phyloP scores from a whole-genome alignment of 805 yeast genomes.

The Cyberlindnera meyerae region DNA sequence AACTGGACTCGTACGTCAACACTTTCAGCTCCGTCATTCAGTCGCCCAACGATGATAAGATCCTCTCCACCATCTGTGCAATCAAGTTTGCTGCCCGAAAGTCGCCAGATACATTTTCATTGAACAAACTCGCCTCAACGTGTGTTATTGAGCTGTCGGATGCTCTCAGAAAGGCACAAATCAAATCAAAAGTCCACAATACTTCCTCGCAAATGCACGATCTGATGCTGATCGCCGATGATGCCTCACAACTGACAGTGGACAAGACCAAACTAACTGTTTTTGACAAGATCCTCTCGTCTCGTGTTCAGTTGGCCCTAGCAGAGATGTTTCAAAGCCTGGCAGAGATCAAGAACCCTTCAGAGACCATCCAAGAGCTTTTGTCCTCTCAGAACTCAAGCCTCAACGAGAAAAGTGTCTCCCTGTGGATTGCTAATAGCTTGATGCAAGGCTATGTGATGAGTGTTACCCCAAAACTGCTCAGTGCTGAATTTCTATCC shows the following conservation, averaged over 20 bases:
- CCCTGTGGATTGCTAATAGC: slow-evolving; percentile 37
- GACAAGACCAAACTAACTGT: slow-evolving; percentile 12
- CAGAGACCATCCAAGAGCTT: slow-evolving; percentile 19
- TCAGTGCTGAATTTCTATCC: slow-evolving; percentile 26
- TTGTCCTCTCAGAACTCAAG: slow-evolving; percentile 17
- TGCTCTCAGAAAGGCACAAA: slow-evolving; percentile 10
- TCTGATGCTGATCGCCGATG: slow-evolving; percentile 20
- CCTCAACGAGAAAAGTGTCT: slow-evolving; percentile 22
- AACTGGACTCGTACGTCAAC: slow-evolving; percentile 17
- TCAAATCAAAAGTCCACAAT: slow-evolving; percentile 9
- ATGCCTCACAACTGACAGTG: slow-evolving; percentile 3
- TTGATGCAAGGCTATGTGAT: slow-evolving; percentile 25
- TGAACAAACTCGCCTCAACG: slow-evolving; percentile 15
- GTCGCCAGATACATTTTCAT: slow-evolving; percentile 8
- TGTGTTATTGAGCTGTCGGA: slow-evolving; percentile 22
- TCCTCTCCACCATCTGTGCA: slow-evolving; percentile 17
- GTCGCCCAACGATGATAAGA: slow-evolving; percentile 24
- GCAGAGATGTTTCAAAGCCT: slow-evolving; percentile 17
- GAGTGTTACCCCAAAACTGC: slow-evolving; percentile 9
- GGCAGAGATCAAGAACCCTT: slow-evolving; percentile 18
- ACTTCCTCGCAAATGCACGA: slow-evolving; percentile 8
- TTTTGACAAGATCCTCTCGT: slow-evolving; percentile 21
- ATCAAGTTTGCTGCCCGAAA: slow-evolving; percentile 15
- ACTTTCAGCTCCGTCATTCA: slow-evolving; percentile 19
- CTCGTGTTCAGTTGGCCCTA: slow-evolving; percentile 19